Evolutionary conservation across 139 green algal genomes (phyloP).

Genomic region (Mychonastes homosphaera): DNA sequence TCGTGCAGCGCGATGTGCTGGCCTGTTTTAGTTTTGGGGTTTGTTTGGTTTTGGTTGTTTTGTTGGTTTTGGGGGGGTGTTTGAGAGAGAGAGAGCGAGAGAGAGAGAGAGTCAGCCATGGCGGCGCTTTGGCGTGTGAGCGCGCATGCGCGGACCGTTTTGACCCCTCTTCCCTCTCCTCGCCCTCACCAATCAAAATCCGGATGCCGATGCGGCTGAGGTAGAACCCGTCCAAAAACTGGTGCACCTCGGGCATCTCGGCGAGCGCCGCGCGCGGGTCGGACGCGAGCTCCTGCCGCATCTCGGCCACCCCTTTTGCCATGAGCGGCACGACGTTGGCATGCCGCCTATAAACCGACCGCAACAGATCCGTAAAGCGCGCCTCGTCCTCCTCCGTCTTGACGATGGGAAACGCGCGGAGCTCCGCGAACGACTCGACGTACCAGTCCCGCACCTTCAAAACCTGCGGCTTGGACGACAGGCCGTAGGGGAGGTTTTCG

Average conservation of each 20-base stretch:
- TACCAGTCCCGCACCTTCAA: conserved; percentile 96
- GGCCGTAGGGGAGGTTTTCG: conserved; percentile 92
- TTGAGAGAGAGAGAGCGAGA: too few relatives aligned
- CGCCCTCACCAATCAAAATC: conserved; percentile 79
- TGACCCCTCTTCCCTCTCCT: background rate
- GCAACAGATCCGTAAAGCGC: conserved; percentile 82
- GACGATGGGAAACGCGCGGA: conserved; percentile 67
- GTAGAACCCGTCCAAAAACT: conserved; percentile 98
- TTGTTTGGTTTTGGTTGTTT: too few relatives aligned
- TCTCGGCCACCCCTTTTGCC: conserved; percentile 76
- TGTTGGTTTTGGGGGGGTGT: too few relatives aligned
- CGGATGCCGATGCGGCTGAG: conserved; percentile 95
- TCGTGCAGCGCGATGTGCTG: conserved; percentile 93
- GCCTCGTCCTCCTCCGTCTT: conserved; percentile 57
- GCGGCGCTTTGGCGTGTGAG: too few relatives aligned
- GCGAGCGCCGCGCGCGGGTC: conserved; percentile 38
- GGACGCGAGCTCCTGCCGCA: conserved; percentile 68
- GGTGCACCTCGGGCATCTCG: conserved; percentile 93
- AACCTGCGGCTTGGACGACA: conserved; percentile 78
- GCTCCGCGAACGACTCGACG: conserved; percentile 91
- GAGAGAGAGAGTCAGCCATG: too few relatives aligned
- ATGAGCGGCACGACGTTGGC: conserved; percentile 92
- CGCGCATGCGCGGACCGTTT: too few relatives aligned
- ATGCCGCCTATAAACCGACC: conserved; percentile 52
- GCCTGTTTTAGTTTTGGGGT: too few relatives aligned